Base-by-base conservation (phyloP, 352 stramenopile species). In the Aphanomyces astaci region DNA sequence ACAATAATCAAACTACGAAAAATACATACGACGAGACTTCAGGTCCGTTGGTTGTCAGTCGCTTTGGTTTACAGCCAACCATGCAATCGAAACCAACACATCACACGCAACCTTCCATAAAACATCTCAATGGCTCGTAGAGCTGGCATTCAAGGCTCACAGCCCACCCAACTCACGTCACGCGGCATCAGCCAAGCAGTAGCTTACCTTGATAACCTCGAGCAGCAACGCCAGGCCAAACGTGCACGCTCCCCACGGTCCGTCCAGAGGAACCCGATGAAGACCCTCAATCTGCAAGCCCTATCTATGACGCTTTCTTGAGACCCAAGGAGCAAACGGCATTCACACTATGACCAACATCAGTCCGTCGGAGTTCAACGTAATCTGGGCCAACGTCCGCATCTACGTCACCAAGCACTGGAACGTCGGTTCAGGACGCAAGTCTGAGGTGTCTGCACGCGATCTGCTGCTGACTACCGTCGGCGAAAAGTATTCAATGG, bases 311-410 rank as follows among this genome's bases (percentile, higher is more conserved):
- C 11, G 17, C 15, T 13, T 65, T 65, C 36, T 65, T 1, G 56
- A 53, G 3, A n/a, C 51, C 56, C 7, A n/a, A 0, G 19, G 27
- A 24, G 7, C 17, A 17, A 31, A 53, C 3, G 25, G 56, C 56
- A 67, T 67, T 19, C 28, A 46, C n/a, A 33, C 49, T 7, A 1
- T 63, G 48, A 70, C 63, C 30, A 70, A 59, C 24, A 52, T 70
- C 48, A 40, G 45, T 22, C 27, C 27, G 2, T 3, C 27, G 9
- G 63, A 70, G 49, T 63, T 70, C 46, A 40, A 60, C 13, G 1
- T 17, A 13, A 13, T 70, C 22, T 70, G 63, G 63, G 28, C 3
- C 4, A 17, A 31, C 7, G 15, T 70, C 19, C 30, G 17, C 13
- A 25, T 40, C 13, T 51, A 63, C 30, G 32, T 63, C 4, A 45